Conservation (phyloP, 495 filamentous ascomycete genomes). For the Astrothelium macrocarpum region DNA sequence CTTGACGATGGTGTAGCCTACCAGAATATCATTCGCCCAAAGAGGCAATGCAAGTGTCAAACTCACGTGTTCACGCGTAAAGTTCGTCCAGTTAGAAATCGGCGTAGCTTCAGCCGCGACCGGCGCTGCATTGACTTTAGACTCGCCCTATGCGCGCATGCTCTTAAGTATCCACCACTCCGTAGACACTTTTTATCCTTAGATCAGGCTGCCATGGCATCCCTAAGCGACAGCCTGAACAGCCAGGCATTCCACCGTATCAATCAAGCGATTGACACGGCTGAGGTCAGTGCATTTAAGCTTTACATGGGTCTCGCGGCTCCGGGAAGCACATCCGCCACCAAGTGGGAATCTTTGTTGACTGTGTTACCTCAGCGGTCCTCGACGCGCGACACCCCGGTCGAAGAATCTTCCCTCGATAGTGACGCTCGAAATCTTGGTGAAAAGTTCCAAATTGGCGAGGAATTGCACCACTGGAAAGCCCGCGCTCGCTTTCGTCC, state of each 20-base stretch:
- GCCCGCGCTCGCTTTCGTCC: not conserved
- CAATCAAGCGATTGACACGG: not conserved
- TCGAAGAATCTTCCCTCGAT: not conserved
- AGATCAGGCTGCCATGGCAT: not conserved
- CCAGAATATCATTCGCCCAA: not conserved
- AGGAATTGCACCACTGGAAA: constrained; percentile 1
- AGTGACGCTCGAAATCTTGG: not conserved
- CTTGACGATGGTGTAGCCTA: not conserved
- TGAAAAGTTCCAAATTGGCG: not conserved
- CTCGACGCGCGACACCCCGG: not conserved
- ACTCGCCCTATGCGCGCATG: not conserved
- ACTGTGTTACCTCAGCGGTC: not conserved
- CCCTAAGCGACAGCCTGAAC: not conserved
- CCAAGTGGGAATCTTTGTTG: not conserved
- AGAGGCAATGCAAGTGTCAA: not conserved
- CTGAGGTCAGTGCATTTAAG: constrained; percentile 5
- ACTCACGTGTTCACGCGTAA: not conserved
- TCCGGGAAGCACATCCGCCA: not conserved
- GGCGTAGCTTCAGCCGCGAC: not conserved
- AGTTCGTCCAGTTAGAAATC: not conserved
- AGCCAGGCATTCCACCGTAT: not conserved
- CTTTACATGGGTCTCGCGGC: constrained; percentile 2
- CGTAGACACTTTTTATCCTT: not conserved
- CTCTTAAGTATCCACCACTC: not conserved
- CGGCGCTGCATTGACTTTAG: not conserved